phyloP scores from a whole-genome alignment of 139 green algal species.

The Limnomonas spitsbergensis region DNA sequence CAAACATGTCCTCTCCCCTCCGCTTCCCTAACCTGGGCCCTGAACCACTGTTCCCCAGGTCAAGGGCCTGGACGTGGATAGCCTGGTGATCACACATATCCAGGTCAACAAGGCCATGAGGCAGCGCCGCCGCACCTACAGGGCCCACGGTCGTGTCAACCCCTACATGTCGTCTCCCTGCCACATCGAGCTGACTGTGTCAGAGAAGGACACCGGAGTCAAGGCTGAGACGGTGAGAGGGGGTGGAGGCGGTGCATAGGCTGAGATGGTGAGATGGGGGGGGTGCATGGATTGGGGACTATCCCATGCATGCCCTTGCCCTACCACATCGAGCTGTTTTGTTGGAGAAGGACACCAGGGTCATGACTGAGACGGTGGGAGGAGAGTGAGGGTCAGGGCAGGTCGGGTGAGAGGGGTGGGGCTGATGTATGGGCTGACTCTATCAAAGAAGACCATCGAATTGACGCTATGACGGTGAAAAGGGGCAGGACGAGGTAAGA shows the following conservation, averaged over 20 bases:
- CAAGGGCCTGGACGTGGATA: slow-evolving; percentile 95
- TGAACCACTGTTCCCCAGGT: no score
- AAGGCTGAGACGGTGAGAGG: slow-evolving; percentile 62
- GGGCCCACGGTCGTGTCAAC: slow-evolving; percentile 97
- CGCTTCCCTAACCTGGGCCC: no score
- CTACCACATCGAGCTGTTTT: slow-evolving; percentile 97
- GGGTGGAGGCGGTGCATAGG: no score
- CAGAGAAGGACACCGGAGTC: slow-evolving; percentile 78
- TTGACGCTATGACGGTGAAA: no score
- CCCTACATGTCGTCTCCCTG: slow-evolving; percentile 96
- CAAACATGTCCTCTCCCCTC: no score
- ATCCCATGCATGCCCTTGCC: slow-evolving; percentile 97
- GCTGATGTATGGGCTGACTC: no score
- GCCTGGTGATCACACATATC: slow-evolving; percentile 89
- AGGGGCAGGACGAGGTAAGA: no score
- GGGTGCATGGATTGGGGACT: no score
- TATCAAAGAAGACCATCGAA: no score
- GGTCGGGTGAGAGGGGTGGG: no score
- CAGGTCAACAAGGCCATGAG: slow-evolving; percentile 96
- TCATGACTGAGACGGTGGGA: slow-evolving; percentile 65
- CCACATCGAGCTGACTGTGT: slow-evolving; percentile 95
- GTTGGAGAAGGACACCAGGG: slow-evolving; percentile 75
- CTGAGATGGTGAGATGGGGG: no score
- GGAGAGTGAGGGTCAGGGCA: no score
- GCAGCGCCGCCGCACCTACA: slow-evolving; percentile 94